phyloP scores from a whole-genome alignment of 192 early-diverging fungal species.

The Mortierella hygrophila region DNA sequence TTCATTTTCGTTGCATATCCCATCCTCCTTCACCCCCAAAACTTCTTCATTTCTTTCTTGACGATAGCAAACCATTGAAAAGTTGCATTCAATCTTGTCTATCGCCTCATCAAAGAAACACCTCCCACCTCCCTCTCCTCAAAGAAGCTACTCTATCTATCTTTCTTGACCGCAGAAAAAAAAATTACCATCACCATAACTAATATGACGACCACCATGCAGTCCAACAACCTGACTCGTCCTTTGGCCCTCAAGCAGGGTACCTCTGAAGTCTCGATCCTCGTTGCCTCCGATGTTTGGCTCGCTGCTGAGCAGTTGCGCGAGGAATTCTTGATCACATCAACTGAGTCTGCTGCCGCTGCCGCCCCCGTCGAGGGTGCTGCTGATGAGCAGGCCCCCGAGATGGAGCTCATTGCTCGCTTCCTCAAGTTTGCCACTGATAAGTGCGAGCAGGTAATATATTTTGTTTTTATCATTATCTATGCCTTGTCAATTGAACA shows the following conservation, averaged over 20 bases:
- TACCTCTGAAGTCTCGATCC: constrained; percentile 83
- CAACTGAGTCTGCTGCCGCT: constrained; percentile 40
- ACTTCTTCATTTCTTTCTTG: background rate
- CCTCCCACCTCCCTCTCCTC: background rate
- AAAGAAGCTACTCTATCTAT: background rate
- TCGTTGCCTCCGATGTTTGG: constrained; percentile 89
- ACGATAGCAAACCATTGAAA: constrained; percentile 31
- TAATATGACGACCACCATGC: constrained; percentile 33
- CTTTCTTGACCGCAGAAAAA: no score
- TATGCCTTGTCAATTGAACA: background rate
- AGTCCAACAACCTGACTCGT: constrained; percentile 60
- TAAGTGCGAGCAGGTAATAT: constrained; percentile 55
- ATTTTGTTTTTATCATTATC: background rate
- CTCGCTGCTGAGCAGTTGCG: constrained; percentile 88
- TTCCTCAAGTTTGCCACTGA: constrained; percentile 77
- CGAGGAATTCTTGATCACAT: constrained; percentile 72
- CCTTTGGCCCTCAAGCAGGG: constrained; percentile 85
- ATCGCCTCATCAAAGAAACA: background rate
- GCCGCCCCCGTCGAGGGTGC: constrained; percentile 45
- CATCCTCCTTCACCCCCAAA: background rate
- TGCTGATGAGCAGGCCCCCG: constrained; percentile 70
- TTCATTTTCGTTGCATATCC: constrained; percentile 4
- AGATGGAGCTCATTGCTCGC: constrained; percentile 78
- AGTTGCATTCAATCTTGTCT: constrained; percentile 44
- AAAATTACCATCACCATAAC: background rate